Evolutionary conservation across 805 yeast species (phyloP), one percentile per base, ranked within the genome.

Genomic region (Cyberlindnera japonica): DNA sequence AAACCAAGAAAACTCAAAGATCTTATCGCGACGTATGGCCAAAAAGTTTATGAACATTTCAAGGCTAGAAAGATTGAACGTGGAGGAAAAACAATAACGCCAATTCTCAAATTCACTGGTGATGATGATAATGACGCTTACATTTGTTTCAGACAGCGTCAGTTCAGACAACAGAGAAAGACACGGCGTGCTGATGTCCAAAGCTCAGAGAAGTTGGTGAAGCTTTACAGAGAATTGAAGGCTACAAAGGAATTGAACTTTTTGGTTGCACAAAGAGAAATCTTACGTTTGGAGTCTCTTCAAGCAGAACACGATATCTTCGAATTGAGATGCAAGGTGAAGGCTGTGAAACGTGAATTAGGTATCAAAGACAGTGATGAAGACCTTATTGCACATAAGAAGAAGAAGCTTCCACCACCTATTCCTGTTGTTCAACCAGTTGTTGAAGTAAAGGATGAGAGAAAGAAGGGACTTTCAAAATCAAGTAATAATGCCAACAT

Each of bases 71-170:
- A 90, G 59, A 71, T 89, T 15, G 77, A 64, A 31, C 68, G 87
- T 38, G 62, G 69, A 20, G 97, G 97, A 23, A 75, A 75, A 51
- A 62, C 83, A 4, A 75, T 93, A 16, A 74, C 78, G 50, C 95
- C 97, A 4, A 62, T 72, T 13, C 68, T 93, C 37, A 85, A 81
- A 59, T 89, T 86, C 59, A 77, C 77, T 41, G 93, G 87, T 44
- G 89, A 89, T 56, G 97, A 90, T 55, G 97, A 90, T 55, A 77
- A 75, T 44, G 97, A 93, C 61, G 98, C 99, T 2, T 93, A 93
- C 62, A 83, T 88, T 29, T 88, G 97, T 67, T 93, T 93, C 70
- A 77, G 99, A 55, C 80, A 96, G 51, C 83, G 99, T 62, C 98
- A 90, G 57, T 83, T 88, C 49, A 79, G 99, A 50, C 97, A 86